Conservation (phyloP, 2,329 filamentous ascomycete species). For the Penicillium brasilianum region DNA sequence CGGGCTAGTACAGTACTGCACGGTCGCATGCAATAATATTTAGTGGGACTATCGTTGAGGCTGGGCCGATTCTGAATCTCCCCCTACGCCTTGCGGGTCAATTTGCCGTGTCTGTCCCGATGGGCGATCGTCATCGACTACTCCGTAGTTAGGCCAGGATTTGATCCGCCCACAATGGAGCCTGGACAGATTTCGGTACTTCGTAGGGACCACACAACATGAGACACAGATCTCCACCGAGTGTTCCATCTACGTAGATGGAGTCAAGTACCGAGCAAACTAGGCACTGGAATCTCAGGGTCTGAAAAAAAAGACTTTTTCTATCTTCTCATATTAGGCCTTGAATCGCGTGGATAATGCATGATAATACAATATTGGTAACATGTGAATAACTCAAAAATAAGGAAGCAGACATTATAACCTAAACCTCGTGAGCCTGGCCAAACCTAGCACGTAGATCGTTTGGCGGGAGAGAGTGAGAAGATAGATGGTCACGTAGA, state of each 20-base stretch:
- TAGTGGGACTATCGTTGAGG: neutral
- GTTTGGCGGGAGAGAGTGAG: neutral
- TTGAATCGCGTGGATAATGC: conserved; percentile 2
- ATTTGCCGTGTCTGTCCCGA: conserved; percentile 1
- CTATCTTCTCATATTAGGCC: conserved; percentile 3
- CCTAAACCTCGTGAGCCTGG: neutral
- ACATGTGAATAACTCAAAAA: neutral
- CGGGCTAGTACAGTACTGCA: neutral
- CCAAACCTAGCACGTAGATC: neutral
- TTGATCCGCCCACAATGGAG: neutral
- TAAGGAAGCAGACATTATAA: conserved; percentile 9
- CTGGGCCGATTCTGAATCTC: neutral
- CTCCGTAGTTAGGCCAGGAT: neutral
- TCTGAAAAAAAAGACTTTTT: neutral
- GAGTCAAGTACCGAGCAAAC: neutral
- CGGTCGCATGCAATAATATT: neutral
- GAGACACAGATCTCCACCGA: neutral
- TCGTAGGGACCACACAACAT: neutral
- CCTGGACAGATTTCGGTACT: neutral
- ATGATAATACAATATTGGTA: conserved; percentile 8
- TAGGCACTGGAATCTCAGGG: neutral
- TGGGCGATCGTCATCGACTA: conserved; percentile 4
- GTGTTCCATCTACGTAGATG: neutral
- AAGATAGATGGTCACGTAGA: neutral
- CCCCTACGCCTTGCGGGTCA: neutral